phyloP scores from a whole-genome alignment of 1,284 basidiomycete species.

The Rhodotorula sp. region DNA sequence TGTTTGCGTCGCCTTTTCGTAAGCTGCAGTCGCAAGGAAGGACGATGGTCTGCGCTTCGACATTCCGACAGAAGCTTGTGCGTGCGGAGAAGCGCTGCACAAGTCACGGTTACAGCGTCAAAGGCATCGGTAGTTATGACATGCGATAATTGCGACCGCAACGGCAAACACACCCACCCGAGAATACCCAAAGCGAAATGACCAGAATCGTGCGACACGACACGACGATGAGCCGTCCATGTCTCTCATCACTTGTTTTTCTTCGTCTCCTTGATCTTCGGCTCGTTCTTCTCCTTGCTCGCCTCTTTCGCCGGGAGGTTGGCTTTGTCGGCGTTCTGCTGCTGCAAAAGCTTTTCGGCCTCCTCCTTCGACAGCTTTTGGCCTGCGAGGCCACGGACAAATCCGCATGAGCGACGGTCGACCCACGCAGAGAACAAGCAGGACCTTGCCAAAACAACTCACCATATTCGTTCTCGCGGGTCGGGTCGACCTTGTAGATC shows the following conservation, averaged over 20 bases:
- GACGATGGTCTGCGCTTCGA: too few relatives aligned
- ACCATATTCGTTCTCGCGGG: constrained; percentile 92
- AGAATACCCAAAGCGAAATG: too few relatives aligned
- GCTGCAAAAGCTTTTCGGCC: constrained; percentile 20
- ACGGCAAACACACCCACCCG: not conserved
- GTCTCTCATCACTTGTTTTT: not conserved
- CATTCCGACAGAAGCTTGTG: too few relatives aligned
- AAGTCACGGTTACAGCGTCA: too few relatives aligned
- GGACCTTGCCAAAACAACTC: constrained; percentile 52
- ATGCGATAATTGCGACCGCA: too few relatives aligned
- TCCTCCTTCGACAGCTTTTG: constrained; percentile 39
- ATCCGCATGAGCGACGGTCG: not conserved
- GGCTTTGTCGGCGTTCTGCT: constrained; percentile 3
- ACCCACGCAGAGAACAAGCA: not conserved
- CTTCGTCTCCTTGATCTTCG: constrained; percentile 10
- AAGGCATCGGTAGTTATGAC: too few relatives aligned
- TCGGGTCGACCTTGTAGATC: constrained; percentile 93
- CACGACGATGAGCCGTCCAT: not conserved
- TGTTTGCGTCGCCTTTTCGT: too few relatives aligned
- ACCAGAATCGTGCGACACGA: not conserved
- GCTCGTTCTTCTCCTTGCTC: constrained; percentile 8
- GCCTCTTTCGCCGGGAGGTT: not conserved
- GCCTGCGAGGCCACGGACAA: not conserved
- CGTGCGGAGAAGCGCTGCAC: too few relatives aligned
- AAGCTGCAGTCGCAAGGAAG: too few relatives aligned